These are phyloP conservation scores for Dothistroma pini DNA, from an alignment of 2,329 filamentous ascomycete species.

Conservation along the genomic window DNA sequence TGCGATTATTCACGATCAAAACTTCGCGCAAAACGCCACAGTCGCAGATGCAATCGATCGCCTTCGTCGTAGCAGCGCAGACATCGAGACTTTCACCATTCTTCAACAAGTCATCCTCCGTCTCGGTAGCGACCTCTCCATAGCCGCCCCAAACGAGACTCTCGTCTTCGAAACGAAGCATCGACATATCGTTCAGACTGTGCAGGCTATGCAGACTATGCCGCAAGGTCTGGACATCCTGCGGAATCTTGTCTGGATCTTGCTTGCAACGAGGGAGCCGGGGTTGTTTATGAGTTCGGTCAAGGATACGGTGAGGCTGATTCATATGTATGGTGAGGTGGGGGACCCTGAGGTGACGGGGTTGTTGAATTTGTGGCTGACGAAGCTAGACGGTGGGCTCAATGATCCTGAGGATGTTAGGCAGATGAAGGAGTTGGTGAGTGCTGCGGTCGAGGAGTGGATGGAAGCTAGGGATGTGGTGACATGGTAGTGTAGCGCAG, in stretches of 20 bases:
- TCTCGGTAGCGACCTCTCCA: constrained; percentile 28
- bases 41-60: constrained; percentile 28
- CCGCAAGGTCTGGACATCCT: constrained; percentile 32
- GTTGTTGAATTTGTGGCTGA: constrained; percentile 29
- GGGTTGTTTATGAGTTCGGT: constrained; percentile 35
- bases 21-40: constrained; percentile 20
- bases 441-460: constrained; percentile 21
- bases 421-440: constrained; percentile 29
- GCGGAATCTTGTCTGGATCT: constrained; percentile 35
- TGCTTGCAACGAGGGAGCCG: constrained; percentile 26
- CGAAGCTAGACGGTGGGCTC: constrained; percentile 29
- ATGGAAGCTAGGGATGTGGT: constrained; percentile 7
- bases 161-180: constrained; percentile 22
- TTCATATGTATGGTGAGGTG: constrained; percentile 28
- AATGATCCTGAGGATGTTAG: constrained; percentile 25
- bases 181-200: constrained; percentile 21
- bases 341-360: constrained; percentile 24
- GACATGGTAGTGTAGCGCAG: not conserved
- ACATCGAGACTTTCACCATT: constrained; percentile 24
- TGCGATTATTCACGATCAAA: constrained; percentile 15
- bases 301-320: constrained; percentile 37
- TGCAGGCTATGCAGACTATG: constrained; percentile 27
- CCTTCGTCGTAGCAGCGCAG: constrained; percentile 24
- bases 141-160: constrained; percentile 19
- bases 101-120: constrained; percentile 25